phyloP scores from a whole-genome alignment of 306 rosid species.

The Gillenia trifoliata region DNA sequence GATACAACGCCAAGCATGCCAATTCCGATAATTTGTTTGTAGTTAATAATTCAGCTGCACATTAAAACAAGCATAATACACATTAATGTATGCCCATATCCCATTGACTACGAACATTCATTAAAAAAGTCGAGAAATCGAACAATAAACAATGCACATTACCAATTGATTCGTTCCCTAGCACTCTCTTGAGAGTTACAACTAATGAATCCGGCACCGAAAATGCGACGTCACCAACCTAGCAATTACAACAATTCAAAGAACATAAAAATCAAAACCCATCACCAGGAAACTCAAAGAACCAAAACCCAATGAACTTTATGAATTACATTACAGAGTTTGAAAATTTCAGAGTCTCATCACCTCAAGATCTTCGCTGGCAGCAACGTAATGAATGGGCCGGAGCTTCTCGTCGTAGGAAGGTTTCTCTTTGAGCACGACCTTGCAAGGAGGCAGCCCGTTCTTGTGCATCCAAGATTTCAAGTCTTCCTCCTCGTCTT shows the following conservation, averaged over 20 bases:
- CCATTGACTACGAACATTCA: neutral
- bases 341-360: neutral
- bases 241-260: neutral
- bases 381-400: slow-evolving; percentile 85
- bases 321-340: neutral
- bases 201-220: slow-evolving; percentile 81
- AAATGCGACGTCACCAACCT: slow-evolving; percentile 92
- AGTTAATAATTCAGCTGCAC: slow-evolving; percentile 89
- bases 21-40: slow-evolving; percentile 92
- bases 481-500: slow-evolving; percentile 55
- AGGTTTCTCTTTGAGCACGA: slow-evolving; percentile 63
- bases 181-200: slow-evolving; percentile 86
- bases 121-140: neutral
- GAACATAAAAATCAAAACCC: neutral
- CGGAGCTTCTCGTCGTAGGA: slow-evolving; percentile 46
- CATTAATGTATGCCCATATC: neutral
- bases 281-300: neutral
- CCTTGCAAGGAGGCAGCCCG: slow-evolving; percentile 88
- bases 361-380: slow-evolving; percentile 88
- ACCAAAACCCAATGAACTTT: neutral
- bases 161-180: slow-evolving; percentile 94
- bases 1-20: slow-evolving; percentile 97
- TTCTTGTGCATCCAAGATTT: slow-evolving; percentile 86
- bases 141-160: slow-evolving; percentile 36
- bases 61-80: slow-evolving; percentile 22